phyloP scores from a whole-genome alignment of 2,329 filamentous ascomycete species.

The Reticulascus tulasneorum region DNA sequence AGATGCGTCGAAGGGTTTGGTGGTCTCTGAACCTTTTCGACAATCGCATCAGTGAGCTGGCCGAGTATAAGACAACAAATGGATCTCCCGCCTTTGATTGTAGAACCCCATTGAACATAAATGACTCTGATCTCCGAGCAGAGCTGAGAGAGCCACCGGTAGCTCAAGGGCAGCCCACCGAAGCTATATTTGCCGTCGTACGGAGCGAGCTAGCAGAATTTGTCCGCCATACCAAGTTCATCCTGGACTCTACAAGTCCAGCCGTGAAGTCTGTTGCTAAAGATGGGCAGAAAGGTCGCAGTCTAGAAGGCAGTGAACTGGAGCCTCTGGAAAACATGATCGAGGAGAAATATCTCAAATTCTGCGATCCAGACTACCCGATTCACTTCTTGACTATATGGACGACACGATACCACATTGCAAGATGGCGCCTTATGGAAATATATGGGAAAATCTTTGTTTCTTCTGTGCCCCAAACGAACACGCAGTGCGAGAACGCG shows the following conservation, averaged over 20 bases:
- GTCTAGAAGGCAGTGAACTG: slow-evolving; percentile 23
- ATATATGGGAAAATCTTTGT: slow-evolving; percentile 28
- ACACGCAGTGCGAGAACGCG: slow-evolving; percentile 23
- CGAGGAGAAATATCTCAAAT: slow-evolving; percentile 41
- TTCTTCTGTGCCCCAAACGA: slow-evolving; percentile 18
- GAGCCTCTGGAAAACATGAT: slow-evolving; percentile 32
- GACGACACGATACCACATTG: slow-evolving; percentile 35
- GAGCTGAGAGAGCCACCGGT: slow-evolving; percentile 32
- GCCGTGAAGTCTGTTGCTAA: slow-evolving; percentile 22
- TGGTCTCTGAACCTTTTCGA: slow-evolving; percentile 58
- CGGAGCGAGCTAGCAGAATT: slow-evolving; percentile 36
- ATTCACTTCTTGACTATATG: slow-evolving; percentile 38
- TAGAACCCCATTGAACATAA: slow-evolving; percentile 36
- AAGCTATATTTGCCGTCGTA: slow-evolving; percentile 37
- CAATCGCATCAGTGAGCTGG: slow-evolving; percentile 49
- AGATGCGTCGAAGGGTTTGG: slow-evolving; percentile 59
- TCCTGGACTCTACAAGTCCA: slow-evolving; percentile 31
- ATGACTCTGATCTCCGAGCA: slow-evolving; percentile 40
- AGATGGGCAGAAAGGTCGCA: no score
- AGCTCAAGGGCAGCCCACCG: slow-evolving; percentile 27
- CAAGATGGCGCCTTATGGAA: slow-evolving; percentile 46
- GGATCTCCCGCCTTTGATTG: slow-evolving; percentile 38
- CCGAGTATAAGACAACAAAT: slow-evolving; percentile 26
- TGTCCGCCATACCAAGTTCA: slow-evolving; percentile 26
- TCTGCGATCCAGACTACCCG: slow-evolving; percentile 32